phyloP scores from a whole-genome alignment of 345 rosid species.

The Hirschfeldia incana region DNA sequence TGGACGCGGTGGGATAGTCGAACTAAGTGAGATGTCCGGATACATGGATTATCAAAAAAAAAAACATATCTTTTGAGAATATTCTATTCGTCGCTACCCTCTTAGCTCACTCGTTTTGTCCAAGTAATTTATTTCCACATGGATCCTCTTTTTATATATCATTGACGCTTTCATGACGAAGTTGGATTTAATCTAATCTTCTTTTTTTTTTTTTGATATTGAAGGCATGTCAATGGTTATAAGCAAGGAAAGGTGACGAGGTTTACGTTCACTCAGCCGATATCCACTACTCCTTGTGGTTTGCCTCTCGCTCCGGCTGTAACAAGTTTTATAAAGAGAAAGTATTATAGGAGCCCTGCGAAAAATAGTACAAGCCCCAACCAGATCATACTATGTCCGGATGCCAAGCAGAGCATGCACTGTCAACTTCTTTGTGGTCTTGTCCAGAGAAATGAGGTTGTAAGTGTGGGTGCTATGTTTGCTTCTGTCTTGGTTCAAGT shows the following conservation, averaged over 20 bases:
- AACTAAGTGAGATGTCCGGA: no score
- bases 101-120: no score
- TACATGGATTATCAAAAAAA: no score
- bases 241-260: neutral
- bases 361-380: neutral
- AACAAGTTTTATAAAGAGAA: neutral
- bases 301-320: neutral
- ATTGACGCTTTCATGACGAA: no score
- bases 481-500: slow-evolving; percentile 1
- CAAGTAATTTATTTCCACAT: no score
- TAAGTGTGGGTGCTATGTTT: neutral
- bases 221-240: neutral
- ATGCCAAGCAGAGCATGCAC: neutral
- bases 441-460: neutral
- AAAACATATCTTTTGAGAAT: no score
- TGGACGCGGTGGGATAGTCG: neutral
- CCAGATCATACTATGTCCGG: neutral
- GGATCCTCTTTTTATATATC: no score
- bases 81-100: no score
- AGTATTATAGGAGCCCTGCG: neutral
- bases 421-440: neutral
- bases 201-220: no score
- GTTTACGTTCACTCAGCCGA: neutral
- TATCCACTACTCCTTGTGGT: neutral
- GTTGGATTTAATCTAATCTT: no score